A percentile compares a stretch with the other conserved stretches of the same genome.
phyloP scores from a whole-genome alignment of 768 basidiomycete genomes.

The Phanerochaete sordida region DNA sequence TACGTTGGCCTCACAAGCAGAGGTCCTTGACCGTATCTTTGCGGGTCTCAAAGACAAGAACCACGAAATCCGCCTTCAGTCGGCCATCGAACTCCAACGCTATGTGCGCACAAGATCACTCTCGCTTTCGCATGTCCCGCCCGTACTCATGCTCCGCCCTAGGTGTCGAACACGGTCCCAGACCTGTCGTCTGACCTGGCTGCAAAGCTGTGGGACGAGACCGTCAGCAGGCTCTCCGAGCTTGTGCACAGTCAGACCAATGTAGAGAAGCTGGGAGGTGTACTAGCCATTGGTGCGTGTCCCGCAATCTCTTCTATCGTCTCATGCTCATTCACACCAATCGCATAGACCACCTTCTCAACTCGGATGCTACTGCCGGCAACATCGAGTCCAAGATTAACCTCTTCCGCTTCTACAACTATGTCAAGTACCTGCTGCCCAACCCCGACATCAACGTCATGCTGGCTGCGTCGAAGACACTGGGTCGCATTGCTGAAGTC shows the following conservation, averaged over 20 bases:
- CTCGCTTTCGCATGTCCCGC: not conserved
- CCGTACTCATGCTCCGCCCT: constrained; percentile 8
- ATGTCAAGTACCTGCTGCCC: constrained; percentile 89
- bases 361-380: constrained; percentile 68
- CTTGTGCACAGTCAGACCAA: constrained; percentile 79
- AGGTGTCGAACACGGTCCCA: constrained; percentile 72
- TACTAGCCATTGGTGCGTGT: constrained; percentile 78
- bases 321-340: constrained; percentile 10
- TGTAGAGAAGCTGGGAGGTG: constrained; percentile 79
- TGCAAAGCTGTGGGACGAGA: constrained; percentile 82
- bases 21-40: constrained; percentile 65
- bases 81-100: constrained; percentile 69
- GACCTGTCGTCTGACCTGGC: constrained; percentile 83
- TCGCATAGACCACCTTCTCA: constrained; percentile 63
- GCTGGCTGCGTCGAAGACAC: constrained; percentile 89
- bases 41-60: constrained; percentile 60
- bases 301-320: not conserved
- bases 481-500: constrained; percentile 82
- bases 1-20: constrained; percentile 49
- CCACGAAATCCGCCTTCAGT: constrained; percentile 60
- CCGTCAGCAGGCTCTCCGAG: constrained; percentile 78
- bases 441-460: constrained; percentile 91
- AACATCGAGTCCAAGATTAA: constrained; percentile 77
- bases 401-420: constrained; percentile 86
- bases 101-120: constrained; percentile 54